Conservation (phyloP, 768 basidiomycete genomes). For the Hericium erinaceus region DNA sequence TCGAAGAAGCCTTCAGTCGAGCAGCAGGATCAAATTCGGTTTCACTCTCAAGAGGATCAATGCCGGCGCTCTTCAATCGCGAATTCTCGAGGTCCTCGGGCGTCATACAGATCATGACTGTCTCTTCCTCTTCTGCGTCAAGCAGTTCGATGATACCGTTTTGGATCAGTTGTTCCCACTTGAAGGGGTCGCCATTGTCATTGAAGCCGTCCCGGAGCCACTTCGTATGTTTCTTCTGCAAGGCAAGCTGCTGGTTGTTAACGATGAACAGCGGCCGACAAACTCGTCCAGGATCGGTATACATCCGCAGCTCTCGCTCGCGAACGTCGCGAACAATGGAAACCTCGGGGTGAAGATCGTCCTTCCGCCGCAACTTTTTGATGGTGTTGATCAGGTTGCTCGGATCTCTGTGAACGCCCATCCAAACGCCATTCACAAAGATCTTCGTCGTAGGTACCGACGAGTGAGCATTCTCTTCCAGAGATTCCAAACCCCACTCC, state of each 20-base stretch:
- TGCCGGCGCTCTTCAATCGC: constrained; percentile 50
- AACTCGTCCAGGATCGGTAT: constrained; percentile 94
- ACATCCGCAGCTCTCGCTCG: constrained; percentile 87
- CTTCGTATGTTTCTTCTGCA: constrained; percentile 80
- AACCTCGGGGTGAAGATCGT: constrained; percentile 93
- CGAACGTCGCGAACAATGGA: constrained; percentile 97
- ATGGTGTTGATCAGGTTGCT: constrained; percentile 88
- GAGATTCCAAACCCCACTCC: constrained; percentile 93
- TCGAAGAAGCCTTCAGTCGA: constrained; percentile 60
- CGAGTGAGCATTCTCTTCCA: constrained; percentile 89
- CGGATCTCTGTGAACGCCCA: constrained; percentile 95
- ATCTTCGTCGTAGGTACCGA: constrained; percentile 86
- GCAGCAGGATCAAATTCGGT: constrained; percentile 79
- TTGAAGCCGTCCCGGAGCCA: constrained; percentile 47
- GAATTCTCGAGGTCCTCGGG: constrained; percentile 91
- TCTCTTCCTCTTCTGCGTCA: constrained; percentile 99
- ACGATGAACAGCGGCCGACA: constrained; percentile 97
- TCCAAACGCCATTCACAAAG: constrained; percentile 99
- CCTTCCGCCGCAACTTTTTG: constrained; percentile 84
- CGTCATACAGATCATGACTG: constrained; percentile 99
- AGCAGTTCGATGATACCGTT: constrained; percentile 87
- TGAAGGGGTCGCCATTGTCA: constrained; percentile 45
- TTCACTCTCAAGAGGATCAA: constrained; percentile 41
- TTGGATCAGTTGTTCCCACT: constrained; percentile 81
- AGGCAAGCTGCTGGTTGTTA: constrained; percentile 74